These are phyloP conservation scores for Entomortierella beljakovae DNA, from an alignment of 192 early-diverging fungal genomes.

Conservation along the genomic window DNA sequence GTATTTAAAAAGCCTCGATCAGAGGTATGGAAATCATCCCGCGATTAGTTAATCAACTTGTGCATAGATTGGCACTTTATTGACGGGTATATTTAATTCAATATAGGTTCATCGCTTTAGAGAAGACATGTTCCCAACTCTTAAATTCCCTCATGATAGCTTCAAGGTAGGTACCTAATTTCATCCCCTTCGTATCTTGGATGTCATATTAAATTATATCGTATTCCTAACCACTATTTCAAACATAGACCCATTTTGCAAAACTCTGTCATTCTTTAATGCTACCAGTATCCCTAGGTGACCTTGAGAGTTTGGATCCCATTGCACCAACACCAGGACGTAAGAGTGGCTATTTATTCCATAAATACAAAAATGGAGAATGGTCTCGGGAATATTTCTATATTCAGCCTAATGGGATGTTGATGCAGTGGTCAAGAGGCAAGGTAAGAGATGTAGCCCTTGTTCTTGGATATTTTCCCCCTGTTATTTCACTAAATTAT, in stretches of 20 bases:
- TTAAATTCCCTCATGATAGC: constrained; percentile 32
- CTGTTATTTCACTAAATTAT: background rate
- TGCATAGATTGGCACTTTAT: background rate
- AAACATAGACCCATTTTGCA: constrained; percentile 25
- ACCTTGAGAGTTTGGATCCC: constrained; percentile 37
- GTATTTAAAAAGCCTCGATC: constrained; percentile 11
- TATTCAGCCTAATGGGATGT: constrained; percentile 34
- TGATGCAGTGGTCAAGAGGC: constrained; percentile 51
- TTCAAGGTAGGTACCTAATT: constrained; percentile 22
- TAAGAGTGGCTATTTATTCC: constrained; percentile 44
- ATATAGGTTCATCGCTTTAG: constrained; percentile 23
- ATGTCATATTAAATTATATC: too few relatives aligned
- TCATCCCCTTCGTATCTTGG: too few relatives aligned
- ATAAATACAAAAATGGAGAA: constrained; percentile 32
- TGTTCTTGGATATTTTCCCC: background rate
- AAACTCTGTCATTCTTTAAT: constrained; percentile 33
- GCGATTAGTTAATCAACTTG: too few relatives aligned
- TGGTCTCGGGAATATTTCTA: constrained; percentile 51
- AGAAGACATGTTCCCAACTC: constrained; percentile 36
- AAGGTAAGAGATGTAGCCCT: constrained; percentile 14
- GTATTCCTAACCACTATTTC: too few relatives aligned
- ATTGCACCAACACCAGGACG: constrained; percentile 25
- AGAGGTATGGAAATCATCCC: constrained; percentile 10
- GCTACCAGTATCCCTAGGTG: constrained; percentile 28
- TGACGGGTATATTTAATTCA: background rate